Evolutionary conservation across 805 yeast genomes (phyloP).

Genomic region (Saccharomycopsis schoenii): DNA sequence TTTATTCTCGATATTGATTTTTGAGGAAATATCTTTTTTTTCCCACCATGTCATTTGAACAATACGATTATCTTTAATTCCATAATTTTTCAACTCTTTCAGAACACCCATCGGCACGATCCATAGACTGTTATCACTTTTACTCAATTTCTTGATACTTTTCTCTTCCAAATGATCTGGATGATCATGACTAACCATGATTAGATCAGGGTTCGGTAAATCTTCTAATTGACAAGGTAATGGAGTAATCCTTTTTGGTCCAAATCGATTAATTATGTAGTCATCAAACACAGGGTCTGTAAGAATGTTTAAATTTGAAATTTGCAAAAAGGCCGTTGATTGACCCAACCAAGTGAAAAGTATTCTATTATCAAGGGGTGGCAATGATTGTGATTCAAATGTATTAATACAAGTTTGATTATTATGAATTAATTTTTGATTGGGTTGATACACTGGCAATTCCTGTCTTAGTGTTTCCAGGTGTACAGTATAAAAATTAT

Average conservation of each 20-base stretch:
- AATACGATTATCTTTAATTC: slow-evolving; percentile 49
- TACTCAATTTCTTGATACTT: slow-evolving; percentile 33
- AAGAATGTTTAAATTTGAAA: slow-evolving; percentile 61
- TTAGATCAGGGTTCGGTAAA: slow-evolving; percentile 59
- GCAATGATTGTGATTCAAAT: slow-evolving; percentile 20
- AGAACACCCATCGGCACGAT: slow-evolving; percentile 78
- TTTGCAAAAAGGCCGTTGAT: slow-evolving; percentile 67
- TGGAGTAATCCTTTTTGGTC: slow-evolving; percentile 80
- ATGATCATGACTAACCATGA: slow-evolving; percentile 85
- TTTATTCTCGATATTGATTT: not conserved
- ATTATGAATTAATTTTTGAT: slow-evolving; percentile 22
- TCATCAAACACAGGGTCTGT: slow-evolving; percentile 80
- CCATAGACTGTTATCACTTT: slow-evolving; percentile 47
- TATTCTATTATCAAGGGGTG: slow-evolving; percentile 35
- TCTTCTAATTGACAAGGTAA: slow-evolving; percentile 58
- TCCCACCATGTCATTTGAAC: slow-evolving; percentile 96
- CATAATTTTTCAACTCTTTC: slow-evolving; percentile 36
- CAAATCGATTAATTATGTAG: slow-evolving; percentile 54
- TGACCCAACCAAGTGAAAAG: slow-evolving; percentile 91
- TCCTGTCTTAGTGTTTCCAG: slow-evolving; percentile 33
- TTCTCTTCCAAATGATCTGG: slow-evolving; percentile 85
- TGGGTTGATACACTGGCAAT: slow-evolving; percentile 55
- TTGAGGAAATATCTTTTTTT: slow-evolving; percentile 30
- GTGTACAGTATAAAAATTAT: not conserved
- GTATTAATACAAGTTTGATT: not conserved